Conservation (phyloP, 2,329 filamentous ascomycete genomes). For the Cladosporium sp. region DNA sequence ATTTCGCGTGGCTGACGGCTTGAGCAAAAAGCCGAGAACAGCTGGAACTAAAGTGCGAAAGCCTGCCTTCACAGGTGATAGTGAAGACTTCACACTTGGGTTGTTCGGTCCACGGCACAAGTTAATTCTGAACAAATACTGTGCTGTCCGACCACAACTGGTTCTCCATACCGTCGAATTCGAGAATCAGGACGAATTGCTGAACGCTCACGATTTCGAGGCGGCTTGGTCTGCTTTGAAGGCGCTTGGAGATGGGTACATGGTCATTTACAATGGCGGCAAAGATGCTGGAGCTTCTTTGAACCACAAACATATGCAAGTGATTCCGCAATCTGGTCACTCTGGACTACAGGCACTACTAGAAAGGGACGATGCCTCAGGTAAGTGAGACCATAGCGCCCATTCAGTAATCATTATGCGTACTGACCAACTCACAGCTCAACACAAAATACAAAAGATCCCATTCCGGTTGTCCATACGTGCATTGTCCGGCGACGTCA, state of each 20-base stretch:
- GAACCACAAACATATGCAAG: slow-evolving; percentile 45
- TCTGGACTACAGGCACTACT: slow-evolving; percentile 20
- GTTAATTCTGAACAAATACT: slow-evolving; percentile 37
- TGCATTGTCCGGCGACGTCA: slow-evolving; percentile 9
- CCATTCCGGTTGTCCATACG: neutral
- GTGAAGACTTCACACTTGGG: slow-evolving; percentile 27
- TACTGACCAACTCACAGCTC: neutral
- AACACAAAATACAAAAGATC: neutral
- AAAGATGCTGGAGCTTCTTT: slow-evolving; percentile 40
- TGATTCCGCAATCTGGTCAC: slow-evolving; percentile 34
- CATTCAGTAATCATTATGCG: neutral
- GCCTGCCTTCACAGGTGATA: slow-evolving; percentile 16
- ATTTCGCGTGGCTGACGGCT: slow-evolving; percentile 15
- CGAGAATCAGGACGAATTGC: slow-evolving; percentile 34
- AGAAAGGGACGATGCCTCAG: slow-evolving; percentile 14
- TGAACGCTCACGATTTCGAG: slow-evolving; percentile 35
- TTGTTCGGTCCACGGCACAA: slow-evolving; percentile 28
- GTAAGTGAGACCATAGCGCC: neutral
- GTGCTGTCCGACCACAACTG: slow-evolving; percentile 34
- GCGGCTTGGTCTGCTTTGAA: slow-evolving; percentile 36
- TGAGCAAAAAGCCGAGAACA: slow-evolving; percentile 6
- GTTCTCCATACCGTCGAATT: slow-evolving; percentile 39
- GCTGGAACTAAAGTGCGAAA: slow-evolving; percentile 3
- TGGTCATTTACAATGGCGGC: slow-evolving; percentile 46
- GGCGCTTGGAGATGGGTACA: slow-evolving; percentile 25